Evolutionary conservation across 2,329 filamentous ascomycete species (phyloP), one percentile per base, ranked within the genome.

Genomic region (Bipolaris victoriae): DNA sequence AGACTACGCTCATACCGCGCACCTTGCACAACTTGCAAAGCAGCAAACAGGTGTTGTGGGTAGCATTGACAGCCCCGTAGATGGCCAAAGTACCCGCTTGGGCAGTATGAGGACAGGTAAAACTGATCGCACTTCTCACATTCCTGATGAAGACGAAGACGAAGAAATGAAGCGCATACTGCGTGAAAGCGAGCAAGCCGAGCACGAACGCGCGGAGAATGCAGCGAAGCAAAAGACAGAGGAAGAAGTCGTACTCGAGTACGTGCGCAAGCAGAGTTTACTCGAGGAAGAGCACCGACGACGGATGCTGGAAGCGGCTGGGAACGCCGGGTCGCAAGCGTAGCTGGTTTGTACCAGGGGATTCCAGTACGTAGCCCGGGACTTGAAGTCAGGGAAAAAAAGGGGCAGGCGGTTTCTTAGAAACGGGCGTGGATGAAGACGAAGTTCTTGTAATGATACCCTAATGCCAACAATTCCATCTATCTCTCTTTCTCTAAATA

Each of bases 201-300:
- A 71, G 47, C 63, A 70, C 59, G 75, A 76, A 66, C 74, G 56
- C 78, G 84, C 24, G 76, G 80, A 45, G 75, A 60, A 70, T 57
- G 58, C 69, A 58, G 71, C 67, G 73, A 75, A 72, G 72, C 50
- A 81, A 84, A 24, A 74, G 80, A 52, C 78, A 10, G 90, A 92
- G 69, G 89, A 93, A 70, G 85, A 91, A 54, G 86, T 90, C 56
- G 85, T 92, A 7, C 74, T 93, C 71, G 89, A 92, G 67, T 92
- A 91, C 73, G 83, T 92, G 39, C 90, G 89, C 81, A 89, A 87
- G 78, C 89, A 92, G 78, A 92, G 89, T 72, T 71, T 91, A 40
- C 82, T 84, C 0, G 90, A 94, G 76, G 87, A 69, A 40, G 49
- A 71, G 53, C 67, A 69, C 57, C 55, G 66, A 37, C 52, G 43